phyloP scores from a whole-genome alignment of 208 protist species.

The Leishmania turanica region DNA sequence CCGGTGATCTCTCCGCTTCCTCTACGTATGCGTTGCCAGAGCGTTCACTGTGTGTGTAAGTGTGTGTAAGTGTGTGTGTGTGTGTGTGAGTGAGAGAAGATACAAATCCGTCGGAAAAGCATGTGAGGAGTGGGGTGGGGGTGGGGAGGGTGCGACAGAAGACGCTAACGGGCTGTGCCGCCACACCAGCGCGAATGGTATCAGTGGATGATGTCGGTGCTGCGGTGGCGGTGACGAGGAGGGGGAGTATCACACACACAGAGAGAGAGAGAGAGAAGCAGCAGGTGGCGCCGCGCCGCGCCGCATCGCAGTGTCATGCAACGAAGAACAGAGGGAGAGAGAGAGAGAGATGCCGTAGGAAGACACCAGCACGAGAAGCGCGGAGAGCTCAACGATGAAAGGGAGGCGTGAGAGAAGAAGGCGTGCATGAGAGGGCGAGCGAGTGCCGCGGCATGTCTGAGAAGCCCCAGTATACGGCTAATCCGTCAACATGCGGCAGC shows the following conservation, averaged over 20 bases:
- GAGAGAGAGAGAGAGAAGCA: not conserved
- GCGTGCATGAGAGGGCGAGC: not conserved
- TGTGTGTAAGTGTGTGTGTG: no score
- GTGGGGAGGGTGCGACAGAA: not conserved
- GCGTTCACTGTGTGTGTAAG: no score
- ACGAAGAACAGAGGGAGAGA: conserved; percentile 7
- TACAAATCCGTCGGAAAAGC: not conserved
- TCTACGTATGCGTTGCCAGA: not conserved
- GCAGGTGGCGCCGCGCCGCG: not conserved
- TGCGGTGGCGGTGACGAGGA: not conserved
- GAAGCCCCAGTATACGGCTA: not conserved
- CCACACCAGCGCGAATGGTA: not conserved
- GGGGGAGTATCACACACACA: not conserved
- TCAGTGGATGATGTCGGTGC: not conserved
- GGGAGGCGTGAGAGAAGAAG: not conserved
- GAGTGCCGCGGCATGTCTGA: not conserved
- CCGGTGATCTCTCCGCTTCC: not conserved
- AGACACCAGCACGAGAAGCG: not conserved
- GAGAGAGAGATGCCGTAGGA: not conserved
- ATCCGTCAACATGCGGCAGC: not conserved
- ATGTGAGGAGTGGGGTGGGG: no score
- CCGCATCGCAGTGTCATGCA: not conserved
- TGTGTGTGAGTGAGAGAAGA: not conserved
- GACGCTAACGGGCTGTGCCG: no score
- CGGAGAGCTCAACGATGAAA: not conserved